Evolutionary conservation across 129 eudicot species (phyloP).

Genomic region (Escallonia rubra): DNA sequence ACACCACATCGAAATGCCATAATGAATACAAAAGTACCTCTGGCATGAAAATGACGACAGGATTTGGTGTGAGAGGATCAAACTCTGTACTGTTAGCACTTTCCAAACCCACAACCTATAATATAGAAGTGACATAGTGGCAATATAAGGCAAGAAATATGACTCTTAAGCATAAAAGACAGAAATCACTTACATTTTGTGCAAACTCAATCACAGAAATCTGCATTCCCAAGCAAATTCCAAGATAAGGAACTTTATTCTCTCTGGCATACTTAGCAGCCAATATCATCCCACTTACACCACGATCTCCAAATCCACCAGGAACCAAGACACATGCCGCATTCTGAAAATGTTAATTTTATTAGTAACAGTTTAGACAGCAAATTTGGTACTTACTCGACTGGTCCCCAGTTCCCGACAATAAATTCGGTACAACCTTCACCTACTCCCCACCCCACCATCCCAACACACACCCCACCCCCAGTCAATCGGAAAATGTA

Average conservation of each 20-base stretch:
- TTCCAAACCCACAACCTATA: constrained; percentile 67
- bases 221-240: constrained; percentile 98
- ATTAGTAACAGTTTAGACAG: not conserved
- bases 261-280: constrained; percentile 97
- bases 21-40: constrained; percentile 52
- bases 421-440: not conserved
- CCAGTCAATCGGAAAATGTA: too few species aligned
- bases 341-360: constrained; percentile 37
- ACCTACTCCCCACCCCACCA: not conserved
- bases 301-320: constrained; percentile 99
- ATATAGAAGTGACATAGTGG: not conserved
- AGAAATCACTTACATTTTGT: constrained; percentile 50
- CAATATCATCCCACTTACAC: constrained; percentile 84
- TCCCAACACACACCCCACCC: not conserved
- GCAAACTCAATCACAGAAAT: constrained; percentile 85
- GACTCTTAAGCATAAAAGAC: not conserved
- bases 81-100: constrained; percentile 86
- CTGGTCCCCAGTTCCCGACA: not conserved
- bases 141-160: not conserved
- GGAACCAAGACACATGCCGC: constrained; percentile 98
- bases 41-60: constrained; percentile 94
- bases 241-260: constrained; percentile 87
- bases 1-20: not conserved
- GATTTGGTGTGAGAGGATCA: constrained; percentile 61
- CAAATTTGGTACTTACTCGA: not conserved